Percentiles rank a stretch among this genome's conserved stretches.
These are phyloP conservation scores for Linum trigynum DNA, from an alignment of 345 rosid species.

Conservation along the genomic window DNA sequence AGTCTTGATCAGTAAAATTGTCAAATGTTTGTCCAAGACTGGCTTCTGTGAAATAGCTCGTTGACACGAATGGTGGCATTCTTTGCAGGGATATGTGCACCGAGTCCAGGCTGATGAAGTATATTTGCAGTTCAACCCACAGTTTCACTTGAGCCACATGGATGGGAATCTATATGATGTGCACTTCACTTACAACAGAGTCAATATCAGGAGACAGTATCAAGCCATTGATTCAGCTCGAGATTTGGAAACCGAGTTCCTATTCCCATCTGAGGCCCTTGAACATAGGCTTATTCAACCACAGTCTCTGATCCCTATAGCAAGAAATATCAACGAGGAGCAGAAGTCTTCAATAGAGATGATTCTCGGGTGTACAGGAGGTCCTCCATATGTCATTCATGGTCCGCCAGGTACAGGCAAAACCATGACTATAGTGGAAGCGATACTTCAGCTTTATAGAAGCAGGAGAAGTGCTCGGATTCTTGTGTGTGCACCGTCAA, in stretches of 20 bases:
- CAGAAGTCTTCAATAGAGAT: slow-evolving; percentile 4
- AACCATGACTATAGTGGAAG: slow-evolving; percentile 8
- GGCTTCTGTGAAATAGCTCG: neutral
- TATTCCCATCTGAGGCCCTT: slow-evolving; percentile 1
- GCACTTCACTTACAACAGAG: slow-evolving; percentile 5
- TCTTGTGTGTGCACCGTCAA: slow-evolving; percentile 9
- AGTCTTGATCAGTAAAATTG: neutral
- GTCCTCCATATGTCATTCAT: slow-evolving; percentile 6
- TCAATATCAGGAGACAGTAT: slow-evolving; percentile 1
- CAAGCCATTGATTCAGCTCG: slow-evolving; percentile 1
- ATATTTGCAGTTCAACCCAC: neutral
- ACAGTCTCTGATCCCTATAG: neutral
- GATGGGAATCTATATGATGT: slow-evolving; percentile 7
- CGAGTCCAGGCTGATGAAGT: slow-evolving; percentile 9
- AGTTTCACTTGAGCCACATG: slow-evolving; percentile 2
- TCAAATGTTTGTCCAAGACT: neutral
- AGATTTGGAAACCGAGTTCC: slow-evolving; percentile 3
- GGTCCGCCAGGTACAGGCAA: slow-evolving; percentile 10
- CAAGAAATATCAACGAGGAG: slow-evolving; percentile 2
- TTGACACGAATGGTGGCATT: neutral
- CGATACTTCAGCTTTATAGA: slow-evolving; percentile 2
- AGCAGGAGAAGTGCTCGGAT: neutral
- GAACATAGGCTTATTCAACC: neutral
- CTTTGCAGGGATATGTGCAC: slow-evolving; percentile 5
- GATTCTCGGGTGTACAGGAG: slow-evolving; percentile 8